Base-by-base conservation (phyloP, 2,329 filamentous ascomycete species). In the Scolecobasidium constrictum region DNA sequence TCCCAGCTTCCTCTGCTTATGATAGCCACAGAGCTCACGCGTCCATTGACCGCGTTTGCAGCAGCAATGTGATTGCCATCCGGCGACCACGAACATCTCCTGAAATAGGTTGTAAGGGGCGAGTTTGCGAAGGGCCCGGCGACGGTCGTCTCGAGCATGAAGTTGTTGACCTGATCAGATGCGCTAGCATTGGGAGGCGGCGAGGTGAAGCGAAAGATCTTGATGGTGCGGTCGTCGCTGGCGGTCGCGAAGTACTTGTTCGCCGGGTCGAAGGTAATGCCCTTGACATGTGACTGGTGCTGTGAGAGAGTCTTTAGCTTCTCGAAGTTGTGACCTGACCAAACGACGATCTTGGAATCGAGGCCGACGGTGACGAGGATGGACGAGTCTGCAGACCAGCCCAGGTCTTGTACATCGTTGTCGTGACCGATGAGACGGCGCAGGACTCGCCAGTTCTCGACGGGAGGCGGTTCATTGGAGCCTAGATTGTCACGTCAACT, bases 171-270 rank as follows among this genome's bases (percentile, higher is more conserved):
- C 67, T 94, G 92, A 59, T 98, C 92, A 58, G 96, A 86, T 42
- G 90, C 80, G 1, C 86, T 94, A 26, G 92, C 86, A 59, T 94
- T 95, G 7, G 92, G 85, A 1, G 82, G 76, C 0, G 92, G 88
- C 1, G 90, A 83, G 2, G 85, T 94, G 61, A 95, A 98, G 46
- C 88, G 80, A 63, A 94, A 96, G 53, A 98, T 86, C 60, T 94
- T 94, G 63, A 98, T 94, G 2, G 87, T 90, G 46, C 92, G 80
- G 62, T 98, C 92, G 60, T 98, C 92, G 64, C 87, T 94, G 2
- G 93, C 88, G 0, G 93, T 98, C 13, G 93, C 92, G 63, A 98
- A 98, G 69, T 94, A 98, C 60, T 96, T 98, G 68, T 96, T 96
- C 34, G 92, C 92, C 1, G 92, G 92, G 58, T 98, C 92, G 57